Evolutionary conservation across 2,329 filamentous ascomycete genomes (phyloP), one percentile per base, ranked within the genome.

Genomic region (Fusarium coicis): DNA sequence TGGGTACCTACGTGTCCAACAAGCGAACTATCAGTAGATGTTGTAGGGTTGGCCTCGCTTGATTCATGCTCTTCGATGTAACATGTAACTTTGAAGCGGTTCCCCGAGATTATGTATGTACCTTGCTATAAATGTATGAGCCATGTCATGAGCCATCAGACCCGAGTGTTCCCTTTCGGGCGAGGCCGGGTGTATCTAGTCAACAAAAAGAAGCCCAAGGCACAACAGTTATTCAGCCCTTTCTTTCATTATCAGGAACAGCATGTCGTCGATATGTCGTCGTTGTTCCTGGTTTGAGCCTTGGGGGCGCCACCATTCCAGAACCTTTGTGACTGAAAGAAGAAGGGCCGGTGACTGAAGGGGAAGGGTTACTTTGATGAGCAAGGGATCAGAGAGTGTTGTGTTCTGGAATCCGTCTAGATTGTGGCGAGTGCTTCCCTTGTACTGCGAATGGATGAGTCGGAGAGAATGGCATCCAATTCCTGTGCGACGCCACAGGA

Each of bases 331-430:
- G 40, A 68, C 42, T 37, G 40, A 19, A 52, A 57, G 39, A 44
- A 68, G 42, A 68, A 68, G 63, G 63, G 63, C 56, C 34, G 53
- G 50, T 54, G 57, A 55, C 53, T 68, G 39, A 59, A 58, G 58
- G 53, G 60, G 34, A 59, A 64, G 58, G 58, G 60, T 54, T 63
- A 39, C 57, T 46, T 42, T 57, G 44, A 67, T 47, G 46, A 55
- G 59, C 47, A 71, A 67, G 60, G 61, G 70, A 67, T 59, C 56
- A 56, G 68, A 39, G 21, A 40, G 58, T 73, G 63, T 66, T 71
- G 67, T 59, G 66, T 73, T 74, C 70, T 73, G 71, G 71, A 74
- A 74, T 68, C 63, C 44, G 49, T 73, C 70, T 63, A 71, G 59
- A 73, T 56, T 73, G 72, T 74, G 72, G 72, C 72, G 68, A 74